Base-by-base conservation (phyloP, 2,329 filamentous ascomycete species). In the Neobulgaria alba region DNA sequence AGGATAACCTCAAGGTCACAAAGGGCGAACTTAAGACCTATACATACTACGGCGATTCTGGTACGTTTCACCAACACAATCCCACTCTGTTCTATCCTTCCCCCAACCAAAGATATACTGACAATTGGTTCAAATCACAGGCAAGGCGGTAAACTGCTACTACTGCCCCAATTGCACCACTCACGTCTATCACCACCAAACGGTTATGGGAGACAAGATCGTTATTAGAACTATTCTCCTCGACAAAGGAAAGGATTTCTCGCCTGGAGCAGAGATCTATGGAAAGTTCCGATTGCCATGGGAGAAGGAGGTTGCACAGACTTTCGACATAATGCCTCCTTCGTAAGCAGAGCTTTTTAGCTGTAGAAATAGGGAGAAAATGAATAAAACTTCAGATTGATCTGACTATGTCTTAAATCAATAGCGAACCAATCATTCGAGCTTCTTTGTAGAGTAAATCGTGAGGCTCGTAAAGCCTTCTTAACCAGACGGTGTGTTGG, bases 131-230 rank as follows among this genome's bases (percentile, higher is more conserved):
- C 32, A n/a, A 15, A 8, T 12, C 10, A n/a, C 18, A 67, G 70
- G 71, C 50, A 74, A 75, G 38, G 55, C 61, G 5, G 71, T 75
- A 21, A 61, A 74, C 58, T 77, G 73, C 65, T 75, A 68, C 63
- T 75, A 68, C 61, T 76, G 73, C 63, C 63, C 67, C 33, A 72
- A 69, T 52, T 77, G 72, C 67, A 73, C 68, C 5, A 54, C 63
- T 3, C 71, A 73, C 54, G 63, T 70, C 20, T 49, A 75, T 57
- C 72, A 76, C 58, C 69, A 73, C 51, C 72, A 75, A 50, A 63
- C 66, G 32, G 65, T 67, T 35, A 61, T 72, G 67, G 70, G 41
- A 3, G 68, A 73, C 51, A 72, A 61, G 35, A 68, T 74, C 44
- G 62, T 75, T 40, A 61, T 72, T 5, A 66, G 73, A 37, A 77